These are phyloP conservation scores for Trichoderma breve DNA, from an alignment of 2,329 filamentous ascomycete genomes.

Conservation along the genomic window DNA sequence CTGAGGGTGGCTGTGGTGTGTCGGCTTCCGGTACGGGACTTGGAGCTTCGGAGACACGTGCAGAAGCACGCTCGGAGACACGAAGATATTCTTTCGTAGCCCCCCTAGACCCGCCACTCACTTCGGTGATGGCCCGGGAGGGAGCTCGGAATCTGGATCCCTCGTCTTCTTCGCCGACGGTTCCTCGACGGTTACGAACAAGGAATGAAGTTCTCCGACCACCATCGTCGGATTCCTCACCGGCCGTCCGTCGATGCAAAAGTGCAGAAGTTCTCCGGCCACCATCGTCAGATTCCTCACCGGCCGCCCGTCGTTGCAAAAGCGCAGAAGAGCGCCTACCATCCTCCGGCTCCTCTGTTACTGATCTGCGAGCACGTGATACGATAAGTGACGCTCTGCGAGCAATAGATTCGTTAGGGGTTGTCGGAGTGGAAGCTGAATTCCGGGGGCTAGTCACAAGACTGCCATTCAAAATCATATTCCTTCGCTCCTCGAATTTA, in stretches of 20 bases:
- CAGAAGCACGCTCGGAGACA: slow-evolving; percentile 25
- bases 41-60: slow-evolving; percentile 30
- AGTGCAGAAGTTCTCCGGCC: slow-evolving; percentile 43
- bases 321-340: slow-evolving; percentile 48
- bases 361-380: slow-evolving; percentile 45
- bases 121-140: slow-evolving; percentile 58
- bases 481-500: slow-evolving; percentile 54
- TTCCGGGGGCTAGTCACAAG: slow-evolving; percentile 47
- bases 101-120: slow-evolving; percentile 39
- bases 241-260: slow-evolving; percentile 41
- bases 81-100: slow-evolving; percentile 29
- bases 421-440: slow-evolving; percentile 39
- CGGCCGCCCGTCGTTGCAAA: slow-evolving; percentile 41
- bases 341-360: slow-evolving; percentile 51
- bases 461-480: slow-evolving; percentile 45
- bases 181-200: slow-evolving; percentile 46
- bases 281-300: slow-evolving; percentile 48
- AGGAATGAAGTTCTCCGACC: slow-evolving; percentile 45
- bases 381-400: slow-evolving; percentile 56
- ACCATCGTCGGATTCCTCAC: slow-evolving; percentile 48
- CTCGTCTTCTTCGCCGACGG: slow-evolving; percentile 49
- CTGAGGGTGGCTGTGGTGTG: slow-evolving; percentile 42
- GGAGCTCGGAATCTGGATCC: slow-evolving; percentile 53
- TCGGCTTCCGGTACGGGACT: slow-evolving; percentile 35
- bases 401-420: slow-evolving; percentile 38